phyloP scores from a whole-genome alignment of 805 yeast species.

The Pachysolen tannophilus region DNA sequence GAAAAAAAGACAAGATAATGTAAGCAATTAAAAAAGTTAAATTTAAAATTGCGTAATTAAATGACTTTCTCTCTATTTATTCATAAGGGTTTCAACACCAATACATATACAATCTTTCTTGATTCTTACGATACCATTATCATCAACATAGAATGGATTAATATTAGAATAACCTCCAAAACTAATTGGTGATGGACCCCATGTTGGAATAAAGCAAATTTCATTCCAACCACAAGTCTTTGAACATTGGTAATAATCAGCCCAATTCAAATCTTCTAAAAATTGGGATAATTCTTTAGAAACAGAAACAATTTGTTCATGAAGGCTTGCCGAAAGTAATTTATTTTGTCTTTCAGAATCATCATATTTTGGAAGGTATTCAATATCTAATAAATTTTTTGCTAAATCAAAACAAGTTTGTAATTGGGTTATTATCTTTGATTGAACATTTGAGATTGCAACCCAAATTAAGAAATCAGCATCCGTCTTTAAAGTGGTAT shows the following conservation, averaged over 20 bases:
- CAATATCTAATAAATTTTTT: constrained; percentile 16
- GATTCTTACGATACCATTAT: not conserved
- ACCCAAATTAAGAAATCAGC: constrained; percentile 44
- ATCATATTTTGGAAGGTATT: constrained; percentile 11
- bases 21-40: not conserved
- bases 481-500: constrained; percentile 24
- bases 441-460: constrained; percentile 32
- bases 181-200: constrained; percentile 52
- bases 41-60: not conserved
- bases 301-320: constrained; percentile 9
- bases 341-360: constrained; percentile 2
- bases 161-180: constrained; percentile 23
- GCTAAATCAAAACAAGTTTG: constrained; percentile 28
- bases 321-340: constrained; percentile 12
- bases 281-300: constrained; percentile 12
- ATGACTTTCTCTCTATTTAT: not conserved
- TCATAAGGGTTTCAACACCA: not conserved
- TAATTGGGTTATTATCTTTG: constrained; percentile 26
- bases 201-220: constrained; percentile 48
- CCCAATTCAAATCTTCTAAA: constrained; percentile 30
- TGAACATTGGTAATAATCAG: constrained; percentile 33
- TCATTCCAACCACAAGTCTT: constrained; percentile 36
- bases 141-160: not conserved
- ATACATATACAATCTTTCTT: not conserved
- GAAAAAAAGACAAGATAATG: not conserved